Percentiles rank a stretch among this genome's conserved stretches.
These are phyloP conservation scores for Arthrinium phaeospermum DNA, from an alignment of 2,329 filamentous ascomycete species.

Conservation along the genomic window DNA sequence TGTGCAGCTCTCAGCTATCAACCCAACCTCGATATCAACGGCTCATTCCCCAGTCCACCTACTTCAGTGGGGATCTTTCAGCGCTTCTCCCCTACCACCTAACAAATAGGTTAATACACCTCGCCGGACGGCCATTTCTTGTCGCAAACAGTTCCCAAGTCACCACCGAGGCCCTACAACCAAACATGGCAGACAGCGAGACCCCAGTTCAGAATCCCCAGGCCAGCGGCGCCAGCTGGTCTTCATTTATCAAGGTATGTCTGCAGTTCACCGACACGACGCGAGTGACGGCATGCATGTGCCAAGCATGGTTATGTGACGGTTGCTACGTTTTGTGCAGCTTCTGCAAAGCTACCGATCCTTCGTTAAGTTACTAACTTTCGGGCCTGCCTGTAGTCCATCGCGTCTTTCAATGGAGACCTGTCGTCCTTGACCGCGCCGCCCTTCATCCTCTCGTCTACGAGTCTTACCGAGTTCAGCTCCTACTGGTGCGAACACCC, in stretches of 20 bases:
- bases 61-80: slow-evolving; percentile 5
- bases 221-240: slow-evolving; percentile 39
- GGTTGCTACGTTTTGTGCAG: slow-evolving; percentile 17
- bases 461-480: slow-evolving; percentile 54
- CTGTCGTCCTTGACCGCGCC: slow-evolving; percentile 59
- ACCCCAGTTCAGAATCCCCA: slow-evolving; percentile 33
- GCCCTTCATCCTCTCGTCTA: slow-evolving; percentile 55
- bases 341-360: neutral
- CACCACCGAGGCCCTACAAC: neutral
- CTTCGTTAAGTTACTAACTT: neutral
- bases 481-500: slow-evolving; percentile 57
- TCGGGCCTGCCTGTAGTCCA: slow-evolving; percentile 32
- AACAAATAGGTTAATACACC: neutral
- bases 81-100: neutral
- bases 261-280: neutral
- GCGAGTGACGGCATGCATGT: neutral
- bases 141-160: neutral
- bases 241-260: slow-evolving; percentile 40
- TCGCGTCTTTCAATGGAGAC: slow-evolving; percentile 51
- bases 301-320: neutral
- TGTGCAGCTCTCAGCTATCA: slow-evolving; percentile 5
- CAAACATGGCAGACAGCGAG: slow-evolving; percentile 9
- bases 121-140: neutral
- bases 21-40: neutral
- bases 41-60: slow-evolving; percentile 6